A percentile compares a stretch with the other conserved stretches of the same genome.
These are phyloP conservation scores for Polychaeton citri DNA, from an alignment of 2,329 filamentous ascomycete genomes.

Conservation along the genomic window DNA sequence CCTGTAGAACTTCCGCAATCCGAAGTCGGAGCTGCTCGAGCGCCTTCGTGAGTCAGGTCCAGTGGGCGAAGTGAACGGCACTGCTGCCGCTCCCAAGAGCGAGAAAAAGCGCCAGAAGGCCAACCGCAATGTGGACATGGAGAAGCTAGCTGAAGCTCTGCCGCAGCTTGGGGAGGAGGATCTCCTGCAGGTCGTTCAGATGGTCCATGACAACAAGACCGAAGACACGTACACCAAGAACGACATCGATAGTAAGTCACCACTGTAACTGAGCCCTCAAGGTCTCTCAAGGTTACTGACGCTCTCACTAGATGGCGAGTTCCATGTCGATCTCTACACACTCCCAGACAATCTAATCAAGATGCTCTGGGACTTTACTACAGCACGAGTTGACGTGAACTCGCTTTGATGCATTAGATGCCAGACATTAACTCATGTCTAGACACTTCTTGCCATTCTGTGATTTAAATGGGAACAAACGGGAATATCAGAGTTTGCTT, in stretches of 20 bases:
- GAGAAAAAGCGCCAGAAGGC: constrained; percentile 64
- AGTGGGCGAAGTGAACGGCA: constrained; percentile 47
- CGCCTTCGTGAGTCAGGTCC: constrained; percentile 72
- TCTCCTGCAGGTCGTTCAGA: constrained; percentile 83
- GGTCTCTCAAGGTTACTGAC: neutral
- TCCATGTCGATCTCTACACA: constrained; percentile 97
- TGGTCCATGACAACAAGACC: constrained; percentile 95
- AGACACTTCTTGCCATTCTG: too few relatives aligned
- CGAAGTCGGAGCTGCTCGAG: constrained; percentile 70
- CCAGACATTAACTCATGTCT: too few relatives aligned
- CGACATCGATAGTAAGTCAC: constrained; percentile 73
- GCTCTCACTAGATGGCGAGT: constrained; percentile 64
- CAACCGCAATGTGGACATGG: constrained; percentile 58
- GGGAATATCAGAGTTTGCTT: too few relatives aligned
- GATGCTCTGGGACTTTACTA: constrained; percentile 84
- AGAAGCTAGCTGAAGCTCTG: constrained; percentile 88
- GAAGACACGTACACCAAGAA: constrained; percentile 94
- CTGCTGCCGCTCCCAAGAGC: constrained; percentile 35
- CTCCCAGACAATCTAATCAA: constrained; percentile 79
- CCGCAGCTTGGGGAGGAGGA: constrained; percentile 87
- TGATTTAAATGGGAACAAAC: too few relatives aligned
- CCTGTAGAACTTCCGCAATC: constrained; percentile 72
- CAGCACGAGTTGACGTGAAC: constrained; percentile 21
- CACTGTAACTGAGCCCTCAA: neutral
- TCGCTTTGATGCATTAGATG: constrained; percentile 3